Conservation (phyloP, 805 yeast species). For the Candida yuanshanica region DNA sequence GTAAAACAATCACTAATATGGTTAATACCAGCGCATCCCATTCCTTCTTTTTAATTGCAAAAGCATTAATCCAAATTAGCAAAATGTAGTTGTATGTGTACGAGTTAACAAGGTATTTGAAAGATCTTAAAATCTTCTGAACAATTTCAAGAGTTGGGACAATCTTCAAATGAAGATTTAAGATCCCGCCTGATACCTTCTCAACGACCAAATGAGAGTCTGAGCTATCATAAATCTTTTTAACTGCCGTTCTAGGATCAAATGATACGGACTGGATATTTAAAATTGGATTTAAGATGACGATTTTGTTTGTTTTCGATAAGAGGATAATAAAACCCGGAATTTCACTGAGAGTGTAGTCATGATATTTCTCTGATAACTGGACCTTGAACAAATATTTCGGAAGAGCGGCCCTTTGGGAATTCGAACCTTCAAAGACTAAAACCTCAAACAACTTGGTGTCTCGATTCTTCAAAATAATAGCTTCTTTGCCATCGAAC, state of each 20-base stretch:
- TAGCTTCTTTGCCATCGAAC: conserved; percentile 53
- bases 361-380: conserved; percentile 29
- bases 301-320: conserved; percentile 29
- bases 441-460: conserved; percentile 43
- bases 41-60: conserved; percentile 40
- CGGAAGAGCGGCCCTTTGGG: conserved; percentile 27
- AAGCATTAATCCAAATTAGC: conserved; percentile 57
- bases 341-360: conserved; percentile 30
- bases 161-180: conserved; percentile 31
- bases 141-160: conserved; percentile 43
- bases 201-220: conserved; percentile 15
- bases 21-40: conserved; percentile 58
- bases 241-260: conserved; percentile 5
- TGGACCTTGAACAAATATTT: conserved; percentile 28
- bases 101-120: conserved; percentile 52
- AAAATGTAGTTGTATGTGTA: conserved; percentile 52
- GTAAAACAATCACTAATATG: conserved; percentile 43
- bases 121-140: conserved; percentile 38
- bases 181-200: conserved; percentile 7
- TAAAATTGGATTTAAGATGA: conserved; percentile 53
- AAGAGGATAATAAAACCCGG: conserved; percentile 43
- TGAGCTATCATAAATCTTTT: conserved; percentile 6
- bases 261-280: conserved; percentile 36
- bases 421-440: conserved; percentile 35
- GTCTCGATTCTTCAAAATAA: conserved; percentile 45